phyloP scores from a whole-genome alignment of 2,329 filamentous ascomycete species.

The Ophiocordyceps camponoti-saundersi region DNA sequence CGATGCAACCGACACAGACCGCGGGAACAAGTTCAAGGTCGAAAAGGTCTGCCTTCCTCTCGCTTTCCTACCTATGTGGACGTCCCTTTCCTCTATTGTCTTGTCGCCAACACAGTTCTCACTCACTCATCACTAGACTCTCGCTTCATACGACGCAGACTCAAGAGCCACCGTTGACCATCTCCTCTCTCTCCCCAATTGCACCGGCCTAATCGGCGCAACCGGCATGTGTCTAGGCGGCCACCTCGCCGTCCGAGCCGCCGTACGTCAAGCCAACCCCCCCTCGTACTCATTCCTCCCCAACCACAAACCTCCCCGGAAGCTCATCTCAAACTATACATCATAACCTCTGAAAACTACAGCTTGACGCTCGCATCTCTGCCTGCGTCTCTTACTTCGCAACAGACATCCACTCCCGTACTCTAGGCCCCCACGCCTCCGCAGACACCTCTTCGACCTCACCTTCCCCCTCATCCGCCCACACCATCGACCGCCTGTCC shows the following conservation, averaged over 20 bases:
- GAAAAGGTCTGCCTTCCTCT: slow-evolving; percentile 39
- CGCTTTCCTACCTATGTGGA: neutral
- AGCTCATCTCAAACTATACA: neutral
- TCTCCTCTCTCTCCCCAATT: slow-evolving; percentile 56
- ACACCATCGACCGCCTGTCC: slow-evolving; percentile 35
- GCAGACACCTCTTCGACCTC: slow-evolving; percentile 27
- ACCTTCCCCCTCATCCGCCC: slow-evolving; percentile 20
- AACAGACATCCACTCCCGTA: slow-evolving; percentile 72
- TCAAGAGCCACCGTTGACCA: slow-evolving; percentile 50
- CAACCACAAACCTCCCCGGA: neutral
- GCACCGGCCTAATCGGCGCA: slow-evolving; percentile 62
- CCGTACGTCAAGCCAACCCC: slow-evolving; percentile 19
- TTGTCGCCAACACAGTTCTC: no score
- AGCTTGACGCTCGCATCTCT: slow-evolving; percentile 58
- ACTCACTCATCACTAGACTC: slow-evolving; percentile 34
- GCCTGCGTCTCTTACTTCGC: slow-evolving; percentile 81
- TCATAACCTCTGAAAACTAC: neutral
- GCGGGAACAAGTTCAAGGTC: slow-evolving; percentile 75
- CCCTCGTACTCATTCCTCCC: no score
- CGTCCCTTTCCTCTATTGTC: no score
- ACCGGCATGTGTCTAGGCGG: slow-evolving; percentile 91
- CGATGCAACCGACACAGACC: slow-evolving; percentile 73
- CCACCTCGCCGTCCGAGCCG: slow-evolving; percentile 53
- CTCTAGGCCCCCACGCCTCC: slow-evolving; percentile 44
- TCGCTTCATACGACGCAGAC: slow-evolving; percentile 76